These are phyloP conservation scores for Venturia effusa DNA, from an alignment of 2,329 filamentous ascomycete species.

Conservation along the genomic window DNA sequence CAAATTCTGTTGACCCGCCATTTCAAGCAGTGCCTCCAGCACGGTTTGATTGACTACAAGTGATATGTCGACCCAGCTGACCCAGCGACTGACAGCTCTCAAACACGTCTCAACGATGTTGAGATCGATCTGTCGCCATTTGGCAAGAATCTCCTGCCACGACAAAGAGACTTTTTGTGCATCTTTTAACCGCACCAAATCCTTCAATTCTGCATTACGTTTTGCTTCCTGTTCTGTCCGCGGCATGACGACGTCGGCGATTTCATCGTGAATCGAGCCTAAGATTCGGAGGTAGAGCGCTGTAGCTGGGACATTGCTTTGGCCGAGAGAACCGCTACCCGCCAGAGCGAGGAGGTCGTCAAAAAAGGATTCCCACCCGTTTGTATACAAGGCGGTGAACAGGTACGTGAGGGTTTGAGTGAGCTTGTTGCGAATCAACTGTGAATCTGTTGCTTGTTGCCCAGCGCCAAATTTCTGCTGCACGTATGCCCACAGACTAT, in stretches of 20 bases:
- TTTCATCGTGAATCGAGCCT: conserved; percentile 88
- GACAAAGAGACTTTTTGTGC: conserved; percentile 78
- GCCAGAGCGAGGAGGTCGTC: conserved; percentile 80
- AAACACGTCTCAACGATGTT: conserved; percentile 80
- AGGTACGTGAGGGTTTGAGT: conserved; percentile 92
- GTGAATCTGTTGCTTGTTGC: conserved; percentile 53
- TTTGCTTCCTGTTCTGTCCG: conserved; percentile 70
- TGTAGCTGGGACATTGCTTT: conserved; percentile 64
- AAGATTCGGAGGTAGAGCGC: conserved; percentile 83
- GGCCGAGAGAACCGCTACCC: conserved; percentile 38
- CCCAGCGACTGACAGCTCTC: conserved; percentile 90
- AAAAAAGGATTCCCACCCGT: conserved; percentile 81
- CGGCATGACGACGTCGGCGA: conserved; percentile 81
- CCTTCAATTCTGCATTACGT: conserved; percentile 82
- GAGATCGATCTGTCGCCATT: conserved; percentile 56
- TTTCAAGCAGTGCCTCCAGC: conserved; percentile 72
- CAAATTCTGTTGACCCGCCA: conserved; percentile 63
- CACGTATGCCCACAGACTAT: conserved; percentile 72
- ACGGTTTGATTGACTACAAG: conserved; percentile 85
- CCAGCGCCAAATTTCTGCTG: conserved; percentile 58
- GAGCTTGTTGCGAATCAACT: conserved; percentile 87
- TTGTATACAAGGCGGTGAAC: conserved; percentile 76
- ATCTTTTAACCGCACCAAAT: conserved; percentile 75
- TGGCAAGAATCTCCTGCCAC: conserved; percentile 81
- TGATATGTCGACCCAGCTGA: conserved; percentile 96